These are phyloP conservation scores for Anisodus tanguticus DNA, from an alignment of 257 asterid genomes.

Conservation along the genomic window DNA sequence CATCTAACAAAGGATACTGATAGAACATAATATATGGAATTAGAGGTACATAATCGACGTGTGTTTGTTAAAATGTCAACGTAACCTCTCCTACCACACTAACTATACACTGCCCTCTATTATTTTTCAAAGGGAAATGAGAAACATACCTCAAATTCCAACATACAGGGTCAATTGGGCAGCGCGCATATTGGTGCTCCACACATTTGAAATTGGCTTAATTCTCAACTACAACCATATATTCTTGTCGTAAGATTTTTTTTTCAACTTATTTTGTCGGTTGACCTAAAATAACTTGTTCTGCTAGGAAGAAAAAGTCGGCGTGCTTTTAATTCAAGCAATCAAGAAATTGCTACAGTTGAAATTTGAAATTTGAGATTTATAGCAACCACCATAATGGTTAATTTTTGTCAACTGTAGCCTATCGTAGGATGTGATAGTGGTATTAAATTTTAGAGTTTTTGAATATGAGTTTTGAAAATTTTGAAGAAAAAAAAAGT, in stretches of 20 bases:
- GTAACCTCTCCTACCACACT: not conserved
- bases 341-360: not conserved
- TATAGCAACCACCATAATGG: not conserved
- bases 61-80: not conserved
- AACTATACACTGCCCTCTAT: not conserved
- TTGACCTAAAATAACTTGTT: not conserved
- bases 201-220: not conserved
- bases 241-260: not conserved
- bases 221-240: not conserved
- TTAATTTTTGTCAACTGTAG: not conserved
- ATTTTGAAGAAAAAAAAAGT: not conserved
- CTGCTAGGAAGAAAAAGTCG: not conserved
- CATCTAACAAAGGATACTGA: no score
- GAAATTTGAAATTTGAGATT: not conserved
- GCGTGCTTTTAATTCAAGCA: not conserved
- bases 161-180: not conserved
- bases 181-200: conserved; percentile 1
- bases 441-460: not conserved
- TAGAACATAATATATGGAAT: not conserved
- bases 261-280: not conserved
- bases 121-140: not conserved
- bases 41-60: not conserved
- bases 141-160: not conserved
- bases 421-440: not conserved
- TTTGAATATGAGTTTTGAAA: not conserved